phyloP scores from a whole-genome alignment of 805 yeast species.

The Hanseniaspora pseudoguilliermondii region DNA sequence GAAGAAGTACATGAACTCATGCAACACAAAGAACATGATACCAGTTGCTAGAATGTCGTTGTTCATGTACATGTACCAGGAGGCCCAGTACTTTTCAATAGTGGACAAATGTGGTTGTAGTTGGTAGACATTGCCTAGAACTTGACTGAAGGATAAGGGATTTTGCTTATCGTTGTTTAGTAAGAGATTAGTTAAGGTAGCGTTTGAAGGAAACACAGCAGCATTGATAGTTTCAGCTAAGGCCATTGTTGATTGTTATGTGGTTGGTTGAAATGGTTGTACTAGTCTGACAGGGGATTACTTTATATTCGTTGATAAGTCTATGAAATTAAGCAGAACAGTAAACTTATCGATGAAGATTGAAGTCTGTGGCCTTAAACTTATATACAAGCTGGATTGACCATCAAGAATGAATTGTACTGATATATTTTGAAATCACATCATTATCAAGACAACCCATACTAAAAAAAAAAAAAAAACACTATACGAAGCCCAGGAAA shows the following conservation, averaged over 20 bases:
- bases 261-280: background rate
- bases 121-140: conserved; percentile 26
- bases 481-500: too few relatives aligned
- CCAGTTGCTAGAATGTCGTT: conserved; percentile 93
- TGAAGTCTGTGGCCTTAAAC: too few relatives aligned
- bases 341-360: too few relatives aligned
- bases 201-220: conserved; percentile 25
- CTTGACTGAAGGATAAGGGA: conserved; percentile 3
- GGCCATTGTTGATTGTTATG: conserved; percentile 12
- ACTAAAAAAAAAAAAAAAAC: too few relatives aligned
- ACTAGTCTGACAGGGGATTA: too few relatives aligned
- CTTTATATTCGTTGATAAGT: too few relatives aligned
- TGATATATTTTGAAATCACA: too few relatives aligned
- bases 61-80: conserved; percentile 71
- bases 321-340: too few relatives aligned
- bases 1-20: conserved; percentile 83
- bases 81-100: conserved; percentile 72
- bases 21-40: conserved; percentile 62
- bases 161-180: conserved; percentile 9
- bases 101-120: conserved; percentile 35
- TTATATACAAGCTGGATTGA: too few relatives aligned
- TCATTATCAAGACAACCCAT: too few relatives aligned
- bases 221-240: conserved; percentile 17
- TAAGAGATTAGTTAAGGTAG: conserved; percentile 23
- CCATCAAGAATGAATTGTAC: too few relatives aligned